Evolutionary conservation across 148 eudicot genomes (phyloP), one percentile per base, ranked within the genome.

Genomic region (Rhododendron kiyosumense): DNA sequence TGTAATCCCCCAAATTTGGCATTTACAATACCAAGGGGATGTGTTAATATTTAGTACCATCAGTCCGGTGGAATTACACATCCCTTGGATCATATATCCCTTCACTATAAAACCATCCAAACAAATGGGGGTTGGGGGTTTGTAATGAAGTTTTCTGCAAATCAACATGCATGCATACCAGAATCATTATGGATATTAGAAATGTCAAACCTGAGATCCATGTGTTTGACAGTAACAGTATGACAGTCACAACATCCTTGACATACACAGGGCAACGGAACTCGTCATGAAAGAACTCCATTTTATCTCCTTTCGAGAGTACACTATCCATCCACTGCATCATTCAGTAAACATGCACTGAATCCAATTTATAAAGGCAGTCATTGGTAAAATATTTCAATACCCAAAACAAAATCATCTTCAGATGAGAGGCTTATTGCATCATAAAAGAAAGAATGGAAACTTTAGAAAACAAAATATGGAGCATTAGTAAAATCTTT

Each of bases 241-340:
- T 90, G 85, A 91, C 84, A 85, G 91, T 86, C 67, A 92, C 98
- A 49, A 94, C 91, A 92, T 96, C 99, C 86, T 94, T 94, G 83
- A 96, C 94, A 87, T 82, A 96, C 38, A 96, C 93, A 28, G 99
- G 98, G 88, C 96, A 94, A 13, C 99, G 98, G 48, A 89, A 96
- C 91, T 96, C 99, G 20, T 96, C 99, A 85, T 89, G 88, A 86
- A 95, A 95, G 94, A 95, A 93, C 83, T 92, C 88, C 28, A 88
- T 86, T 82, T 82, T 85, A 77, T 91, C 90, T 83, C 98, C 98
- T 90, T 93, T 93, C 46, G 95, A 90, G 49, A 96, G 92, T 36
- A 90, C 94, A 54, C 92, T 85, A 86, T 96, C 93, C 84, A 96
- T 94, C 98, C 99, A 96, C 99, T 96, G 94, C 79, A 85, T 65